Percentiles rank a stretch among this genome's conserved stretches.
These are phyloP conservation scores for Echinosphaeria canescens DNA, from an alignment of 2,329 filamentous ascomycete species.

Conservation along the genomic window DNA sequence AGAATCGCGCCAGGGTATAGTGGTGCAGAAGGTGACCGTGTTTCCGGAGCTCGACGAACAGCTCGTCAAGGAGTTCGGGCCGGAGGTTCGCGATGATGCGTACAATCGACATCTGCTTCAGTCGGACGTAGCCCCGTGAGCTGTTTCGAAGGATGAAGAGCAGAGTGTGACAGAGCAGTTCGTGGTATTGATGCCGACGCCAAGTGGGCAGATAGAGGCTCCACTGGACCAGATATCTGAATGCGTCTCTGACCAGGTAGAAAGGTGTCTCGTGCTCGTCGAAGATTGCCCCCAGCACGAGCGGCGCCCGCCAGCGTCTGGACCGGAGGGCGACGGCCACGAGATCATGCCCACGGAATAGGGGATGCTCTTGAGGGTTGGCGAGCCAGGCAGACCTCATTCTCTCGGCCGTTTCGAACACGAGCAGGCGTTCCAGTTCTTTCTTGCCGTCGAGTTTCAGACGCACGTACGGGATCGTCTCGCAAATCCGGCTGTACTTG, in stretches of 20 bases:
- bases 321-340: constrained; percentile 4
- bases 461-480: too few relatives aligned
- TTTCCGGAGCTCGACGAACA: constrained; percentile 14
- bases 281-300: constrained; percentile 6
- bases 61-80: constrained; percentile 7
- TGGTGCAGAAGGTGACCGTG: constrained; percentile 12
- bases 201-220: not conserved
- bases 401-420: not conserved
- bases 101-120: constrained; percentile 15
- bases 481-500: too few relatives aligned
- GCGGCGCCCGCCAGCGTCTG: constrained; percentile 4
- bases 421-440: constrained; percentile 1
- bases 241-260: constrained; percentile 6
- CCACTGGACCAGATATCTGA: constrained; percentile 4
- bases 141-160: constrained; percentile 4
- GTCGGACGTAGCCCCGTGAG: constrained; percentile 6
- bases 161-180: too few relatives aligned
- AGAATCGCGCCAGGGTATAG: constrained; percentile 24
- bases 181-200: too few relatives aligned
- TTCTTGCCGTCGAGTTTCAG: too few relatives aligned
- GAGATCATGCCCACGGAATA: constrained; percentile 2
- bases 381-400: constrained; percentile 3
- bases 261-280: constrained; percentile 2
- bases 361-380: not conserved
- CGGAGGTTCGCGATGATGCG: constrained; percentile 2